Base-by-base conservation (phyloP, 345 rosid genomes). In the Eucalyptus urophylla region DNA sequence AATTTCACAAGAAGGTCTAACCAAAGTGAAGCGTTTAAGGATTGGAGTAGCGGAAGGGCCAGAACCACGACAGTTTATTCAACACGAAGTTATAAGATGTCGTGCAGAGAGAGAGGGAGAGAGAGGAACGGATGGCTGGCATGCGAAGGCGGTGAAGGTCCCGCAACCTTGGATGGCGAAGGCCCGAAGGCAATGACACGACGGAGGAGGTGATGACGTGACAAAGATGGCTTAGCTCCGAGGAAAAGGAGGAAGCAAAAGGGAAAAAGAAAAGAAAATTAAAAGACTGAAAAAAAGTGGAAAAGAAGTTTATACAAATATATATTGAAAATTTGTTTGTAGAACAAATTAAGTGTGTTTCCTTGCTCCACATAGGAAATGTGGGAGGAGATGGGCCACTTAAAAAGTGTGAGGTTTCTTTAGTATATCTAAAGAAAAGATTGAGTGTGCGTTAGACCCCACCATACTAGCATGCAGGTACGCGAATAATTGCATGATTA, bases 401-500 rank as follows among this genome's bases (percentile, higher is more conserved):
- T 50, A 50, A 50, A 15, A 50, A 50, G 1, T 15, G 8, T 50
- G 19, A 50, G 7, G 1, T 50, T 50, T 50, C 19, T 50, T 49
- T 49, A 49, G 3, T 5, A 1, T 49, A 5, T 14, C 6, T 14
- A 49, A 5, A 6, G 8, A 16, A 50, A 50, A 50, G 0, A 51
- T 51, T 51, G 1, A 51, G 8, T 17, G 8, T 7, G 0, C 22
- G 9, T 0, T 51, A 51, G 1, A 17, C 22, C 22, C 3, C 8
- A 51, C 22, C 2, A 0, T 17, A 51, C 1, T 2, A 16, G 0
- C 54, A 50, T 3, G 21, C 1, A 8, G 54, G 4, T 51, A 51
- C 0, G 8, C 4, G 1, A 3, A 51, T 51, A 3, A 51, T 51
- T 51, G 4, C 1, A 0, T 2, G 21, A 51, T 16, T 51, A 51